These are phyloP conservation scores for Pichia sp. DNA, from an alignment of 1,139 yeast genomes.

Conservation along the genomic window DNA sequence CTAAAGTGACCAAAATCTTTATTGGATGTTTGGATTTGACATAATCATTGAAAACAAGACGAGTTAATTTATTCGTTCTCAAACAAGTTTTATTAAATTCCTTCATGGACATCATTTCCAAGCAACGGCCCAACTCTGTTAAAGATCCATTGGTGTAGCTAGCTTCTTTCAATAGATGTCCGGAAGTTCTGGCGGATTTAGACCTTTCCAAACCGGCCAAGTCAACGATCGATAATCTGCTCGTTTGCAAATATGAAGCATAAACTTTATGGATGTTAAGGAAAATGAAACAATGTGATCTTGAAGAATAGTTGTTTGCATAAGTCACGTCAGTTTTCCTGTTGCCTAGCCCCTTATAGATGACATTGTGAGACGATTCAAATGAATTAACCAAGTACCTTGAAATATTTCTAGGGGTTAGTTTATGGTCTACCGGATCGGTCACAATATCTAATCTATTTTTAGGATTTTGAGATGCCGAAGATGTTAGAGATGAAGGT, in stretches of 20 bases:
- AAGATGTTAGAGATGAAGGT: slow-evolving; percentile 3
- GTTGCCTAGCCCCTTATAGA: slow-evolving; percentile 15
- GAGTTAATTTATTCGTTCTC: slow-evolving; percentile 39
- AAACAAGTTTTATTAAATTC: slow-evolving; percentile 30
- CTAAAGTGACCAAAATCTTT: slow-evolving; percentile 46
- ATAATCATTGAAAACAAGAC: slow-evolving; percentile 37
- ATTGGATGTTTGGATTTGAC: slow-evolving; percentile 27
- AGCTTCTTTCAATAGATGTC: slow-evolving; percentile 35
- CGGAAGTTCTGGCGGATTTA: slow-evolving; percentile 34
- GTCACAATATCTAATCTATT: slow-evolving; percentile 20
- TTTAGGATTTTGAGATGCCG: neutral
- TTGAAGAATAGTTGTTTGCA: slow-evolving; percentile 20
- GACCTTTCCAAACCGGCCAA: slow-evolving; percentile 44
- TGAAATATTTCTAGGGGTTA: slow-evolving; percentile 29
- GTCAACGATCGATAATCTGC: slow-evolving; percentile 38
- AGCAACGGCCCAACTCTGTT: slow-evolving; percentile 40
- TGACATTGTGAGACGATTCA: slow-evolving; percentile 20
- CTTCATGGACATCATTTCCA: slow-evolving; percentile 30
- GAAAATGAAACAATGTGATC: slow-evolving; percentile 26
- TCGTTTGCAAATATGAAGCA: slow-evolving; percentile 12
- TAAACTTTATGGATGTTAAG: slow-evolving; percentile 16
- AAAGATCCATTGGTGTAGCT: slow-evolving; percentile 32
- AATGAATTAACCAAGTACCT: slow-evolving; percentile 25
- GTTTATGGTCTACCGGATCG: slow-evolving; percentile 28
- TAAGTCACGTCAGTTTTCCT: slow-evolving; percentile 20